Evolutionary conservation across 495 filamentous ascomycete species (phyloP).

Genomic region (Hyaloscypha variabilis): DNA sequence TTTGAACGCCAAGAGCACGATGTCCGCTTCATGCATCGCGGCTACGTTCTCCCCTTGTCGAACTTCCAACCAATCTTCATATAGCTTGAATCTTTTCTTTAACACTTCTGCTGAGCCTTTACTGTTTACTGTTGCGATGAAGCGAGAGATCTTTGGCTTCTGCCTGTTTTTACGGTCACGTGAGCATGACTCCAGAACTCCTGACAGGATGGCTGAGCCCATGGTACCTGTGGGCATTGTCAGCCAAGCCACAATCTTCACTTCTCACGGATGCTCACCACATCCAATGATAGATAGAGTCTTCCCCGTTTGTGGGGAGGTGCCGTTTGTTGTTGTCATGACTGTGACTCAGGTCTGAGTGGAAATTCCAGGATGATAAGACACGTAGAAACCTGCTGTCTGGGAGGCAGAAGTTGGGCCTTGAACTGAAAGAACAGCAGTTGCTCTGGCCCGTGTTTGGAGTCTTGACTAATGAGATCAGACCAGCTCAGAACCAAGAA

Average conservation of each 20-base stretch:
- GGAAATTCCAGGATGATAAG: not conserved
- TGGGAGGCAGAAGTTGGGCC: not conserved
- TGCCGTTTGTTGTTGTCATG: constrained; percentile 1
- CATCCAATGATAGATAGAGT: constrained; percentile 58
- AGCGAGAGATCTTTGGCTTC: constrained; percentile 59
- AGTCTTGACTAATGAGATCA: no score
- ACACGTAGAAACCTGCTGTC: not conserved
- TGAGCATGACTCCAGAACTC: constrained; percentile 66
- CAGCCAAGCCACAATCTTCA: not conserved
- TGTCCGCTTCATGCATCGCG: constrained; percentile 23
- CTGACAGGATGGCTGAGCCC: constrained; percentile 81
- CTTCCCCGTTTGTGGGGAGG: not conserved
- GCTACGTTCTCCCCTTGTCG: constrained; percentile 18
- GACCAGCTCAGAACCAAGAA: no score
- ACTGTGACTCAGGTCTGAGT: not conserved
- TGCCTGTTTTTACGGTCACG: constrained; percentile 38
- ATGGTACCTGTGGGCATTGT: constrained; percentile 62
- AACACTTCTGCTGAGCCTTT: constrained; percentile 52
- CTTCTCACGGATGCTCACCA: constrained; percentile 46
- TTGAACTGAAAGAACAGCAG: no score
- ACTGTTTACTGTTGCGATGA: constrained; percentile 68
- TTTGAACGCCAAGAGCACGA: constrained; percentile 74
- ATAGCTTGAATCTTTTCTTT: constrained; percentile 22
- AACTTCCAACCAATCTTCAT: constrained; percentile 5
- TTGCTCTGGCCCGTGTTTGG: no score